Evolutionary conservation across 2,329 filamentous ascomycete genomes (phyloP).

Genomic region (Calonectria pseudoreteaudii): DNA sequence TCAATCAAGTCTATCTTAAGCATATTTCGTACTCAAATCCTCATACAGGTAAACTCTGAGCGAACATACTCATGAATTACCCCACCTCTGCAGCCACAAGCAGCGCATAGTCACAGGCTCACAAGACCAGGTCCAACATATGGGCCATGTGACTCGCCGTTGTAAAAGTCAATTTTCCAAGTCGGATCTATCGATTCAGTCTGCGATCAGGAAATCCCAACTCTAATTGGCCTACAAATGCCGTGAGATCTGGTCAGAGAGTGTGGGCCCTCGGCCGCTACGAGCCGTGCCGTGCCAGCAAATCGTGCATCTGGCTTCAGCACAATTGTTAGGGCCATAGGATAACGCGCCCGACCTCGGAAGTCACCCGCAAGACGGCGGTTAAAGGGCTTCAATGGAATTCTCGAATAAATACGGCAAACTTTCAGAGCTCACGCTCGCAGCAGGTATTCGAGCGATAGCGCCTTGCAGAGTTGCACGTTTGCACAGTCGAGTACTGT

Average conservation of each 20-base stretch:
- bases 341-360: neutral
- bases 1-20: neutral
- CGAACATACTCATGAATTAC: too few species aligned
- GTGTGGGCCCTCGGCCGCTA: neutral
- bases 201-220: neutral
- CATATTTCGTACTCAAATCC: neutral
- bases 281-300: neutral
- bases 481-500: too few species aligned
- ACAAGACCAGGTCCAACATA: neutral
- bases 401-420: neutral
- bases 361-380: neutral
- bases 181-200: neutral
- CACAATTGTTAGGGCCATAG: neutral
- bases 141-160: neutral
- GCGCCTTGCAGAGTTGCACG: neutral
- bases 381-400: neutral
- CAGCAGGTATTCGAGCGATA: neutral
- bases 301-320: neutral
- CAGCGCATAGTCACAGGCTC: neutral
- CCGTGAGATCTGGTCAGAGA: neutral
- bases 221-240: neutral
- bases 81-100: too few species aligned
- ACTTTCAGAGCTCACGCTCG: neutral
- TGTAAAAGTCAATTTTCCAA: neutral
- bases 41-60: too few species aligned